Evolutionary conservation across 208 protist genomes (phyloP).

Genomic region (Zelonia costaricensis): DNA sequence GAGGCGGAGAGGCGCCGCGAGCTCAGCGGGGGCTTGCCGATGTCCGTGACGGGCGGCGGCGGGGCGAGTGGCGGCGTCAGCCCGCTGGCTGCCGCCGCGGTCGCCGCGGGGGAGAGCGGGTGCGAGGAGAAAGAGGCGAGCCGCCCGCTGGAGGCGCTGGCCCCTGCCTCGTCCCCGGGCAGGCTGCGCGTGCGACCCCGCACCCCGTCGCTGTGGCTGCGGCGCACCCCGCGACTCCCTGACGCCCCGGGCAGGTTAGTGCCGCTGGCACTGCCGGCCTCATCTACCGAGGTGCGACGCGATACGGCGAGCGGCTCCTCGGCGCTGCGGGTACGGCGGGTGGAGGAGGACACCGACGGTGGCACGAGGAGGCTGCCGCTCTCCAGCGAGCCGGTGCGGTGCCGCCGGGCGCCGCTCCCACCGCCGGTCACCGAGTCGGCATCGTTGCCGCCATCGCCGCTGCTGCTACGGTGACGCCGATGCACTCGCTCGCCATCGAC

Average conservation of each 20-base stretch:
- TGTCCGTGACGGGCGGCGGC: slow-evolving; percentile 25
- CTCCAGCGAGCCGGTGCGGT: slow-evolving; percentile 9
- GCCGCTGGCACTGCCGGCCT: not conserved
- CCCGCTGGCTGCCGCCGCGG: slow-evolving; percentile 8
- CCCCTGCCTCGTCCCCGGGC: not conserved
- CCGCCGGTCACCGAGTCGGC: too few relatives aligned
- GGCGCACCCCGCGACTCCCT: slow-evolving; percentile 4
- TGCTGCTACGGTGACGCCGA: slow-evolving; percentile 17
- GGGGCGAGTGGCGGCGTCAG: slow-evolving; percentile 25
- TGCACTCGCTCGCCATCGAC: not conserved
- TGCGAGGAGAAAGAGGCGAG: slow-evolving; percentile 13
- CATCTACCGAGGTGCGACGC: slow-evolving; percentile 2
- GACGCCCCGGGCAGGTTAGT: not conserved
- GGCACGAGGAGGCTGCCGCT: not conserved
- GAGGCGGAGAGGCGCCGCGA: slow-evolving; percentile 28
- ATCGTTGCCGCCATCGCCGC: slow-evolving; percentile 1
- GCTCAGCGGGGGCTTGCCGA: slow-evolving; percentile 63
- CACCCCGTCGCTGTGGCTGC: slow-evolving; percentile 25
- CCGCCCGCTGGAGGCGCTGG: not conserved
- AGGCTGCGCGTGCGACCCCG: slow-evolving; percentile 4
- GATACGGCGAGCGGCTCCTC: slow-evolving; percentile 23
- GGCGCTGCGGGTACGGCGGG: slow-evolving; percentile 27
- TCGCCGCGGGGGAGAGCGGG: slow-evolving; percentile 10
- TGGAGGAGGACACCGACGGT: too few relatives aligned
- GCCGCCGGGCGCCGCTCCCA: slow-evolving; percentile 9